phyloP scores from a whole-genome alignment of 2,329 filamentous ascomycete species.

The Penicillium sp. region DNA sequence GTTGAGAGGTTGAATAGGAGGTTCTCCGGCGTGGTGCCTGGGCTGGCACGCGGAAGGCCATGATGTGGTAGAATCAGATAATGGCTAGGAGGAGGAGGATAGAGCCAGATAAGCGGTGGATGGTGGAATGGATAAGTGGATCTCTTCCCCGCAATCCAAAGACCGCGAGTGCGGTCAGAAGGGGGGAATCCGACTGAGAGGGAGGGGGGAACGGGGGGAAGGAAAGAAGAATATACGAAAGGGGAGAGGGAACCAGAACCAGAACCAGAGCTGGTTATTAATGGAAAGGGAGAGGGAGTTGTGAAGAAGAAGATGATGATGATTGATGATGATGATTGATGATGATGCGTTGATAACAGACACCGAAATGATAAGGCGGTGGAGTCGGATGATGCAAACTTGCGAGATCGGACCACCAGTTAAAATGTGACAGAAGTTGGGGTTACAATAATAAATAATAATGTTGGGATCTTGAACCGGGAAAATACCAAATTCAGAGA shows the following conservation, averaged over 20 bases:
- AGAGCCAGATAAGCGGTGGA: slow-evolving; percentile 20
- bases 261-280: neutral
- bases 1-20: slow-evolving; percentile 40
- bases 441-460: neutral
- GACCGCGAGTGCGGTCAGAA: slow-evolving; percentile 21
- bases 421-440: neutral
- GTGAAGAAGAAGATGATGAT: no score
- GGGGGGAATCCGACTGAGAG: slow-evolving; percentile 12
- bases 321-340: neutral
- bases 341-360: slow-evolving; percentile 32
- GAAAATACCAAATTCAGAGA: neutral
- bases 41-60: slow-evolving; percentile 48
- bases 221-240: neutral
- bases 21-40: slow-evolving; percentile 44
- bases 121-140: slow-evolving; percentile 24
- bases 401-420: slow-evolving; percentile 25
- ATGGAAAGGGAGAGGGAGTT: no score
- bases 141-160: slow-evolving; percentile 32
- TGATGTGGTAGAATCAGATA: slow-evolving; percentile 19
- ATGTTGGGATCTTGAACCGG: neutral
- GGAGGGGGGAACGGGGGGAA: neutral
- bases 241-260: neutral
- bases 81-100: neutral
- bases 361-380: slow-evolving; percentile 14
- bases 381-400: slow-evolving; percentile 26